Evolutionary conservation across 345 rosid genomes (phyloP), one percentile per base, ranked within the genome.

Genomic region (Eucalyptus sideroxylon): DNA sequence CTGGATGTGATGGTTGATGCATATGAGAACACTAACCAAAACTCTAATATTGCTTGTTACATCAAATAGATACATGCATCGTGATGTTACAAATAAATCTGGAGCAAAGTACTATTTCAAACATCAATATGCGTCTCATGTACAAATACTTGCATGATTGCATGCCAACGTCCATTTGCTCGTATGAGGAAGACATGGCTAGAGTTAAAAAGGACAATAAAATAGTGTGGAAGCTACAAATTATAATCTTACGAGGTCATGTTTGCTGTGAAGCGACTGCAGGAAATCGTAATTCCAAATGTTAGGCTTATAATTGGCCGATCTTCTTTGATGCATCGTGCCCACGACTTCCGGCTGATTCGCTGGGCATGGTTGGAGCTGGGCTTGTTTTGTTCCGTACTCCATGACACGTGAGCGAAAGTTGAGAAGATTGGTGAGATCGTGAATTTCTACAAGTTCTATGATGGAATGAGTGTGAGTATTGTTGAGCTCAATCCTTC

Each of bases 201-300:
- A 9, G 42, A 16, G 11, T 16, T 17, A 16, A 34, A 34, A 12
- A 31, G 42, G 11, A 69, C 42, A 9, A 69, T 7, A 8, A 67
- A 5, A 4, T 16, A 67, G 80, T 31, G 80, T 12, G 3, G 23
- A n/a, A 67, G 40, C 72, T 11, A 16, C 81, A 49, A 40, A 21
- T 11, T 11, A 26, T 87, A 45, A 88, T 87, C 92, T 86, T 86
- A 95, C 95, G 42, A 8, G 23, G 59, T 91, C 88, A 87, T 88
- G 89, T 86, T 89, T 88, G 90, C 86, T 91, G 14, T 26, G 5
- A 88, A 94, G 93, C 23, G 94, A 92, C 42, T 90, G 93, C 31
- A 95, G 53, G 88, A 95, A 91, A 91, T 91, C 94, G 60, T 91
- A 90, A 55, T 91, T 92, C 96, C 96, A 95, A 53, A 93, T 91